A percentile compares a stretch with the other conserved stretches of the same genome.
phyloP scores from a whole-genome alignment of 176 grass and related monocot species.

The Microstegium vimineum region DNA sequence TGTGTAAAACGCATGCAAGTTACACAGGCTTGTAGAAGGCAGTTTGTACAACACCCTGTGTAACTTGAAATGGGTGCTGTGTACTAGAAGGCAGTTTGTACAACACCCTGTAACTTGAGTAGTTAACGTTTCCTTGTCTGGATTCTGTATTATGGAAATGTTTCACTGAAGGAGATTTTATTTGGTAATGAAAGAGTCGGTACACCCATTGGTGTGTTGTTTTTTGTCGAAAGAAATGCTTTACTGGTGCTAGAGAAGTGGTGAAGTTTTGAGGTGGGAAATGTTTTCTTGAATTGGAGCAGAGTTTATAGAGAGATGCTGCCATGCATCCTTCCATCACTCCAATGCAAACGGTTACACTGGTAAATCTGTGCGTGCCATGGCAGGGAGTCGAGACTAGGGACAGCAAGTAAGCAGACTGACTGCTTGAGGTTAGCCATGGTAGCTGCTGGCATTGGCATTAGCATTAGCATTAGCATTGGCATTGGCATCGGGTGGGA shows the following conservation, averaged over 20 bases:
- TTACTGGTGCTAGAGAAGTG: background rate
- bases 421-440: background rate
- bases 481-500: too few species aligned
- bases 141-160: background rate
- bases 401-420: background rate
- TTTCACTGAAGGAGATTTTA: background rate
- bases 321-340: background rate
- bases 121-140: background rate
- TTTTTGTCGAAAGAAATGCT: background rate
- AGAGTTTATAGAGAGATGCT: background rate
- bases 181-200: background rate
- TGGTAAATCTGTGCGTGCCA: background rate
- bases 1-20: too few species aligned
- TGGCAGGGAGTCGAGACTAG: background rate
- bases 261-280: background rate
- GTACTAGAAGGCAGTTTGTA: background rate
- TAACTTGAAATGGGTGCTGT: too few species aligned
- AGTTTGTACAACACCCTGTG: too few species aligned
- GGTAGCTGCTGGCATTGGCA: background rate
- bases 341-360: background rate
- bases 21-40: too few species aligned
- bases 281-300: background rate
- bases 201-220: background rate
- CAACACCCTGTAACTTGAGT: background rate
- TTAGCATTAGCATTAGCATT: too few species aligned